Conservation (phyloP, 78 protist genomes). For the Isochrysis galbana region DNA sequence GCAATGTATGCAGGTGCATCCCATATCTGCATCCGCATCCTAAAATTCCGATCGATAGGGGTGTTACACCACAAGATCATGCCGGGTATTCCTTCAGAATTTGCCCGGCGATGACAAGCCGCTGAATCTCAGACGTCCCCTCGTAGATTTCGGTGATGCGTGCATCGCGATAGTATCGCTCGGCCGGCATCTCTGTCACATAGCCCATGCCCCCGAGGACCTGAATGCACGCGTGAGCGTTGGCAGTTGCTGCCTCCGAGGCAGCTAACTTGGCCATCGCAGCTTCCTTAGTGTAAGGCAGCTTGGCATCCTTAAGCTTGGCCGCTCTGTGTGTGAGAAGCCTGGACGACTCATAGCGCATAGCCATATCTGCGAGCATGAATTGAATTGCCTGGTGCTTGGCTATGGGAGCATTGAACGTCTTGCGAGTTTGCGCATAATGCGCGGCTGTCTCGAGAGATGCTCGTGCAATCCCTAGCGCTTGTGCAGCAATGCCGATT, state of each 20-base stretch:
- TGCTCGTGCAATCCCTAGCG: slow-evolving; percentile 53
- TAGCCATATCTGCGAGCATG: neutral
- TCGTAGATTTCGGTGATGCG: slow-evolving; percentile 61
- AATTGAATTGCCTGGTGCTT: neutral
- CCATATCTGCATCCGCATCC: too few relatives aligned
- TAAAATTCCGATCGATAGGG: too few relatives aligned
- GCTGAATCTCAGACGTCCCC: slow-evolving; percentile 56
- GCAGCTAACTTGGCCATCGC: slow-evolving; percentile 58
- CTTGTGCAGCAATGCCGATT: slow-evolving; percentile 47
- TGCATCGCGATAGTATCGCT: slow-evolving; percentile 60
- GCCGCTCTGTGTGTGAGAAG: slow-evolving; percentile 42
- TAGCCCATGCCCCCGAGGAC: slow-evolving; percentile 46
- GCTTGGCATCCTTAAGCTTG: slow-evolving; percentile 11
- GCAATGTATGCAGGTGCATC: too few relatives aligned
- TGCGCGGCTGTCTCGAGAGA: slow-evolving; percentile 19
- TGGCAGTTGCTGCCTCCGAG: slow-evolving; percentile 50
- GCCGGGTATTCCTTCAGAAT: slow-evolving; percentile 6
- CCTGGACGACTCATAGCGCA: neutral
- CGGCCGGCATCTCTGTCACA: slow-evolving; percentile 49
- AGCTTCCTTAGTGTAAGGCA: slow-evolving; percentile 46
- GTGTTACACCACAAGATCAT: too few relatives aligned
- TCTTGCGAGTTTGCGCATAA: slow-evolving; percentile 31
- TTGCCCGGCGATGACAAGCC: slow-evolving; percentile 32
- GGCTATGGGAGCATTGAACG: slow-evolving; percentile 42
- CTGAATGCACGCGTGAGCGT: slow-evolving; percentile 34